These are phyloP conservation scores for Aethionema arabicum DNA, from an alignment of 345 rosid genomes.

Conservation along the genomic window DNA sequence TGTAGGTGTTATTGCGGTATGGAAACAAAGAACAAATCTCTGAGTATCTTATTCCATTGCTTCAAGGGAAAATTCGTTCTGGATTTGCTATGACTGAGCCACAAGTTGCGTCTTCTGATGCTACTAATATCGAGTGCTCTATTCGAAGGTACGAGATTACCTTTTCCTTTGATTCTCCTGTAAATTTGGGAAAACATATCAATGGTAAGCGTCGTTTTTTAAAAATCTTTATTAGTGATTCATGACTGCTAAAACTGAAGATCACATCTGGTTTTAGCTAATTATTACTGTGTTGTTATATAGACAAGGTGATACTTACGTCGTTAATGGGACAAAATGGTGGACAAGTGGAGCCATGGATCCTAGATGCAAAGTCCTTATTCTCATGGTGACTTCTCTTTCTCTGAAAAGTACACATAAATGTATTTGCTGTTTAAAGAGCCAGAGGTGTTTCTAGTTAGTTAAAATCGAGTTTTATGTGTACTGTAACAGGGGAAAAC, in stretches of 20 bases:
- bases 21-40: conserved; percentile 82
- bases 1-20: conserved; percentile 81
- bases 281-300: conserved; percentile 9
- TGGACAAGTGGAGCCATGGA: conserved; percentile 99
- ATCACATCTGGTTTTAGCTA: conserved; percentile 7
- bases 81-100: conserved; percentile 99
- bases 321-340: conserved; percentile 94
- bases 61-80: conserved; percentile 89
- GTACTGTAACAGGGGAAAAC: conserved; percentile 74
- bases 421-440: conserved; percentile 4
- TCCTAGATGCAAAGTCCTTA: conserved; percentile 92
- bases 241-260: not conserved
- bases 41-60: conserved; percentile 92
- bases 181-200: not conserved
- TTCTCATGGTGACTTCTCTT: conserved; percentile 80
- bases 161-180: not conserved
- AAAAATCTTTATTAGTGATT: not conserved
- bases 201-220: conserved; percentile 5
- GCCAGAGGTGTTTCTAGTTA: not conserved
- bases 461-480: not conserved
- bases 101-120: conserved; percentile 98
- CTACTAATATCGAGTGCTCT: conserved; percentile 95
- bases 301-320: conserved; percentile 79
- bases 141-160: conserved; percentile 56
- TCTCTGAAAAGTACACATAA: not conserved